These are phyloP conservation scores for Chlorella sorokiniana DNA, from an alignment of 139 green algal species.

Conservation along the genomic window DNA sequence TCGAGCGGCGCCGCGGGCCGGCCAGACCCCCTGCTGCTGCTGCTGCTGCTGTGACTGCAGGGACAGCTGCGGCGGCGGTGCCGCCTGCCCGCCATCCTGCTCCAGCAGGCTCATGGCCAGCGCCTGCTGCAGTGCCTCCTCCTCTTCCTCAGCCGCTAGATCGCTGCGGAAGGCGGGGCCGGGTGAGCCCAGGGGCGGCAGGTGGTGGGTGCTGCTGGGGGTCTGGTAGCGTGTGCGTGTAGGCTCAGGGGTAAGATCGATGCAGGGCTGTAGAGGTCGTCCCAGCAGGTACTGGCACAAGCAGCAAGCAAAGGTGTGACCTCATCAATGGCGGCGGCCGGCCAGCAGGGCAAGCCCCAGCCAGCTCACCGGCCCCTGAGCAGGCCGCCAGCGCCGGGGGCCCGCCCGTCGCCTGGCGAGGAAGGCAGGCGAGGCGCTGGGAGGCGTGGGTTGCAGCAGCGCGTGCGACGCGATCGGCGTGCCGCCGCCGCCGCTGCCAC, in stretches of 20 bases:
- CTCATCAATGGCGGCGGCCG: too few species aligned
- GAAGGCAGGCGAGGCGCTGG: neutral
- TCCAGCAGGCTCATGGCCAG: constrained; percentile 20
- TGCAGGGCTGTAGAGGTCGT: too few species aligned
- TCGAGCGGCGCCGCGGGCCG: neutral
- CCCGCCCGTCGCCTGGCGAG: neutral
- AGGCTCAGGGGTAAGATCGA: too few species aligned
- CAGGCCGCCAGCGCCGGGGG: neutral
- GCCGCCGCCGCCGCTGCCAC: neutral
- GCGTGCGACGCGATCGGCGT: neutral
- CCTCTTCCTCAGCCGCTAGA: neutral
- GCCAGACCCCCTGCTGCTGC: neutral
- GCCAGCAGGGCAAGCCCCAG: too few species aligned
- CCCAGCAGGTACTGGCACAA: too few species aligned
- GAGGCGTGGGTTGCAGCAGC: neutral
- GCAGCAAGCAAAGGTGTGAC: too few species aligned
- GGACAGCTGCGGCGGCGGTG: neutral
- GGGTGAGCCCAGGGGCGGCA: too few species aligned
- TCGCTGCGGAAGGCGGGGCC: neutral
- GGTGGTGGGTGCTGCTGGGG: too few species aligned
- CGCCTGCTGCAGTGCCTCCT: constrained; percentile 11
- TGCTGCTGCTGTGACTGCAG: neutral
- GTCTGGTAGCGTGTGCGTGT: too few species aligned
- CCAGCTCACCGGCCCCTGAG: too few species aligned
- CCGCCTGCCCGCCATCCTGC: neutral